Conservation (phyloP, 2,329 filamentous ascomycete genomes). For the Colletotrichum acutatum region DNA sequence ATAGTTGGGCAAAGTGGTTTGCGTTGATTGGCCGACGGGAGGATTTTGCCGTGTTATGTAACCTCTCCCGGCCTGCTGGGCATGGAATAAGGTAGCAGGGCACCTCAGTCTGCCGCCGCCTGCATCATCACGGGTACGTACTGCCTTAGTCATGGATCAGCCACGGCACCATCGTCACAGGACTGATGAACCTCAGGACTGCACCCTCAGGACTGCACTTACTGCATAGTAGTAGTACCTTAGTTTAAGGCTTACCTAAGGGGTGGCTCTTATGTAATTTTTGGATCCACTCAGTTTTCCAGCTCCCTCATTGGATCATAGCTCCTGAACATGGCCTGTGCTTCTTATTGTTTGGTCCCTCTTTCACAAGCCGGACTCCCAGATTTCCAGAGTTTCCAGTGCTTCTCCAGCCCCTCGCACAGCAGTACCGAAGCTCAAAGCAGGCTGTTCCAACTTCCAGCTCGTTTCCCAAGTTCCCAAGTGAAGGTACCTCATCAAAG, state of each 20-base stretch:
- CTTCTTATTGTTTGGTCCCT: background rate
- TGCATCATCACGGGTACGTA: constrained; percentile 12
- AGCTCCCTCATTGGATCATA: constrained; percentile 4
- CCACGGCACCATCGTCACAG: background rate
- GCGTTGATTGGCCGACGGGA: background rate
- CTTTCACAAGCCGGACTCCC: constrained; percentile 27
- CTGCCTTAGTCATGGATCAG: background rate
- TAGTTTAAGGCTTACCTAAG: background rate
- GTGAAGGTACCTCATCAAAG: no score
- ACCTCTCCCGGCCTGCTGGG: background rate
- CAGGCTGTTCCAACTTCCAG: no score
- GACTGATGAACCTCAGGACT: no score
- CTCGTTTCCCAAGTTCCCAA: no score
- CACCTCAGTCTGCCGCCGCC: background rate
- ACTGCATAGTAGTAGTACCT: no score
- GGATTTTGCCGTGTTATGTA: background rate
- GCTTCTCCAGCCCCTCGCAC: background rate
- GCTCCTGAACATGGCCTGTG: background rate
- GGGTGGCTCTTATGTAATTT: constrained; percentile 10
- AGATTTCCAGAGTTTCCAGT: background rate
- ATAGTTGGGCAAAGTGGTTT: background rate
- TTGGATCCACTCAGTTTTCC: background rate
- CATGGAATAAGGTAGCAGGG: no score
- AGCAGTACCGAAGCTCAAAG: background rate
- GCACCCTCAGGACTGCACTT: no score